A percentile compares a stretch with the other conserved stretches of the same genome.
These are phyloP conservation scores for Physcomitrium patens DNA, from an alignment of 225 moss, liverwort and hornwort species.

Conservation along the genomic window DNA sequence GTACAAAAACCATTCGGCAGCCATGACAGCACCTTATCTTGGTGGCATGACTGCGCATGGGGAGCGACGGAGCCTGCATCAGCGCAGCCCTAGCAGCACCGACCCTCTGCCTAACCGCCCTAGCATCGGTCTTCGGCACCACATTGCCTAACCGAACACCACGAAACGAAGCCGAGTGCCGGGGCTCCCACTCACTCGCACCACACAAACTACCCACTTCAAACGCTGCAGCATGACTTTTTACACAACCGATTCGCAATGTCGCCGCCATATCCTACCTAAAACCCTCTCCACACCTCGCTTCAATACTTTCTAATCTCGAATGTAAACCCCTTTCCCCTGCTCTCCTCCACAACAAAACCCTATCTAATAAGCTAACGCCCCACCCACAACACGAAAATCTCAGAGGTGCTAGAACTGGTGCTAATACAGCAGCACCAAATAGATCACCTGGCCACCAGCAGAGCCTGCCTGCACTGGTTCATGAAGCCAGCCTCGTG, in stretches of 20 bases:
- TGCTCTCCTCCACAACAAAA: no score
- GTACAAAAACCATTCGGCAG: not conserved
- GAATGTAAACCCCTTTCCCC: no score
- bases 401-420: no score
- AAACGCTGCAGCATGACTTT: slow-evolving; percentile 12
- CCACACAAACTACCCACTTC: slow-evolving; percentile 3
- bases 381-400: no score
- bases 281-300: not conserved
- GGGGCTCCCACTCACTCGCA: slow-evolving; percentile 8
- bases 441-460: no score
- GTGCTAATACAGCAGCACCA: no score
- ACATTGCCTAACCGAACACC: slow-evolving; percentile 10
- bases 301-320: no score
- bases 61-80: slow-evolving; percentile 50
- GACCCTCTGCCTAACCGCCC: slow-evolving; percentile 4
- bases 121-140: not conserved
- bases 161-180: slow-evolving; percentile 12
- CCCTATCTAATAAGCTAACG: no score
- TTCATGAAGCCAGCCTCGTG: no score
- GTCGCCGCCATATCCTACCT: slow-evolving; percentile 36
- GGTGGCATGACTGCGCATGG: slow-evolving; percentile 49
- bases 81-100: slow-evolving; percentile 36
- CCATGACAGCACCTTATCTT: slow-evolving; percentile 29
- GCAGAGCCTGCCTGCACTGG: no score
- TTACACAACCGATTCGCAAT: slow-evolving; percentile 38